phyloP scores from a whole-genome alignment of 257 asterid species.

The Solanum appendiculatum region DNA sequence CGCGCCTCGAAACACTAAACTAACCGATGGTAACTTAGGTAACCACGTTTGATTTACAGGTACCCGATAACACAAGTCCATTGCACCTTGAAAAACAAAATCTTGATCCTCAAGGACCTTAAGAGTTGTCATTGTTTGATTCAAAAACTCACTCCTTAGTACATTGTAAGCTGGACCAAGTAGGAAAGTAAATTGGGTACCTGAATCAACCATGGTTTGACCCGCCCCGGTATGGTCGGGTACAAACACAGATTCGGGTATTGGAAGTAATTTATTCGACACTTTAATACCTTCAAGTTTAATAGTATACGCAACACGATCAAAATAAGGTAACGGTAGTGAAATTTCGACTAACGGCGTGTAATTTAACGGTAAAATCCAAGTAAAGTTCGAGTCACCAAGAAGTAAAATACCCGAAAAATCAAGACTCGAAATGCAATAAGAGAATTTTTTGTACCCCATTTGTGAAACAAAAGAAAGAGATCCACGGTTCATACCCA shows the following conservation, averaged over 20 bases:
- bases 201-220: constrained; percentile 95
- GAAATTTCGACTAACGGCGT: constrained; percentile 67
- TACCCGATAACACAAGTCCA: constrained; percentile 60
- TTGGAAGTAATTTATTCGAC: constrained; percentile 25
- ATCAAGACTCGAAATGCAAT: constrained; percentile 73
- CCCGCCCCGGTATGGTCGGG: constrained; percentile 99
- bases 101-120: constrained; percentile 65
- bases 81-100: constrained; percentile 79
- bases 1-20: constrained; percentile 59
- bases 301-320: constrained; percentile 78
- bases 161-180: constrained; percentile 72
- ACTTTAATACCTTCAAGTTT: constrained; percentile 80
- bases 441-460: constrained; percentile 73
- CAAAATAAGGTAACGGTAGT: constrained; percentile 71
- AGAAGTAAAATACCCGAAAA: constrained; percentile 55
- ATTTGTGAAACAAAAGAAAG: constrained; percentile 77
- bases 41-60: constrained; percentile 16
- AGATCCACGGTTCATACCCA: constrained; percentile 94
- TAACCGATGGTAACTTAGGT: constrained; percentile 60
- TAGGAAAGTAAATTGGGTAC: constrained; percentile 88
- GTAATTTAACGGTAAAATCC: constrained; percentile 56
- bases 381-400: constrained; percentile 58
- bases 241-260: constrained; percentile 58
- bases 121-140: constrained; percentile 27
- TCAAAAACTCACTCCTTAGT: constrained; percentile 39